These are phyloP conservation scores for Spergularia marina DNA, from an alignment of 148 eudicot genomes.

Conservation along the genomic window DNA sequence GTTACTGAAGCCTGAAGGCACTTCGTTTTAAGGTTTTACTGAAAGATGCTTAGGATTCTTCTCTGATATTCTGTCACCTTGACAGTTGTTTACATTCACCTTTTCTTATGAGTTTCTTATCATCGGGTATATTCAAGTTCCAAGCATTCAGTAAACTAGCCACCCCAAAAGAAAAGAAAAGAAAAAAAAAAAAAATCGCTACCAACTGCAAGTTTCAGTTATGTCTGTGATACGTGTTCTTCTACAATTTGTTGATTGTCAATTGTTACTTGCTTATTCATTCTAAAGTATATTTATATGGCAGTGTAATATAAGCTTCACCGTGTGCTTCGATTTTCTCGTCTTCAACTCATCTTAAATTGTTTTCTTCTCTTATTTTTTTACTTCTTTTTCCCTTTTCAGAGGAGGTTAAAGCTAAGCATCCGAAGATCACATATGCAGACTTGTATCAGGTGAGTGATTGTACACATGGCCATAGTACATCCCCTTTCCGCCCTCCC, in stretches of 20 bases:
- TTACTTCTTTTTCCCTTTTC: conserved; percentile 1
- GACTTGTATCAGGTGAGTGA: conserved; percentile 87
- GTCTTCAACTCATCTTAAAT: background rate
- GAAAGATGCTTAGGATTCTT: background rate
- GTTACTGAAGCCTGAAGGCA: background rate
- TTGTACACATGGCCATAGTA: no score
- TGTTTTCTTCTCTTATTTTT: background rate
- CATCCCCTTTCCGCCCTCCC: no score
- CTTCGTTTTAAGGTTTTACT: background rate
- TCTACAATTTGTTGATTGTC: background rate
- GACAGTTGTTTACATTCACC: background rate
- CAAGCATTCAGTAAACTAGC: no score
- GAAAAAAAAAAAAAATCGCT: no score
- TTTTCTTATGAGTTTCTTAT: no score
- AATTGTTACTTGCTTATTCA: background rate
- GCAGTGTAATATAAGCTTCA: background rate
- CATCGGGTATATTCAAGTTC: no score
- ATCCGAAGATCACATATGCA: conserved; percentile 89
- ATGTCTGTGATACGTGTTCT: no score
- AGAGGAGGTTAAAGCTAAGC: conserved; percentile 86
- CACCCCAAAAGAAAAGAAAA: no score
- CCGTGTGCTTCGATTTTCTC: background rate
- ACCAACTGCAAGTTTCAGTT: no score
- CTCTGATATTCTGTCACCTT: background rate
- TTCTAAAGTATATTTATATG: background rate